Evolutionary conservation across 2,329 filamentous ascomycete species (phyloP).

Genomic region (Venturia carpophila): DNA sequence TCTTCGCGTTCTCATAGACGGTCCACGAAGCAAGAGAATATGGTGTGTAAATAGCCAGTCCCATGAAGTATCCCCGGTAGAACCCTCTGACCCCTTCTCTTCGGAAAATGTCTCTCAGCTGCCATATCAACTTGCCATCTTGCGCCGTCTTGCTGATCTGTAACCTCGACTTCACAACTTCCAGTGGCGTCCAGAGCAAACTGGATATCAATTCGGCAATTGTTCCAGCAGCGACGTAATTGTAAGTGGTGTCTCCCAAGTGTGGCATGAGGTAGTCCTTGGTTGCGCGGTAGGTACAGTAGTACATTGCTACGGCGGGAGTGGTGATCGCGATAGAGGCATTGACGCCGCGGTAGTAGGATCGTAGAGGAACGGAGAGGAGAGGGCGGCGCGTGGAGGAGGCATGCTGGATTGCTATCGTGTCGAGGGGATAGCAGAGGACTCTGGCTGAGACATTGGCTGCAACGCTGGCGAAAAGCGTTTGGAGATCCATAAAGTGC

Average conservation of each 20-base stretch:
- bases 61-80: constrained; percentile 12
- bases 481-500: constrained; percentile 9
- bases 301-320: constrained; percentile 13
- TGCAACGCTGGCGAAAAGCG: constrained; percentile 5
- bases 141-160: constrained; percentile 12
- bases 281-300: constrained; percentile 9
- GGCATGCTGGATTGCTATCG: constrained; percentile 14
- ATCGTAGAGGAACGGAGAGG: constrained; percentile 3
- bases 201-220: not conserved
- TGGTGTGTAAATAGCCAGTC: constrained; percentile 12
- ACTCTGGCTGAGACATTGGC: constrained; percentile 11
- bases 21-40: constrained; percentile 13
- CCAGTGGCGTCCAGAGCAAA: constrained; percentile 10
- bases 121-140: constrained; percentile 13
- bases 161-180: constrained; percentile 13
- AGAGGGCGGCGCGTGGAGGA: constrained; percentile 11
- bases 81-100: constrained; percentile 1
- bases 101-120: constrained; percentile 11
- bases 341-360: constrained; percentile 12
- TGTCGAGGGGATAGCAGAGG: constrained; percentile 12
- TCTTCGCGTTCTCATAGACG: constrained; percentile 13
- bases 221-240: constrained; percentile 9
- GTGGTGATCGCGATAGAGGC: constrained; percentile 14
- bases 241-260: constrained; percentile 12
- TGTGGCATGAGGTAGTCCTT: constrained; percentile 7